A percentile compares a stretch with the other conserved stretches of the same genome.
Conservation (phyloP, 2,329 filamentous ascomycete species). For the Neofusicoccum laricinum region DNA sequence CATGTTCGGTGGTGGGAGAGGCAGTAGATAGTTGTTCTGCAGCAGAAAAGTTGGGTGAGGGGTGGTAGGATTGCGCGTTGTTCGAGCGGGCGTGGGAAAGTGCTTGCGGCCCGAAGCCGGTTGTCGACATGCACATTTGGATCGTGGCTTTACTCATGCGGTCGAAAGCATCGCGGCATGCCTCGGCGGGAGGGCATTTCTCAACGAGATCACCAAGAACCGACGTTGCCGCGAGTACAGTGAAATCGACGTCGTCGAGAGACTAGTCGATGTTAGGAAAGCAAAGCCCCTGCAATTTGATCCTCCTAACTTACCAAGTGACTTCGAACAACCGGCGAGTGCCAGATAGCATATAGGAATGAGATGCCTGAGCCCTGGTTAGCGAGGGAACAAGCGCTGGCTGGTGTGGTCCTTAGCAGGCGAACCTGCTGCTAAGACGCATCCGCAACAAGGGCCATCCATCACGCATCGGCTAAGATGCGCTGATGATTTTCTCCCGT, state of each 20-base stretch:
- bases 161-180: slow-evolving; percentile 91
- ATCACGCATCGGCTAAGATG: neutral
- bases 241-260: slow-evolving; percentile 97
- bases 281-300: neutral
- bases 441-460: neutral
- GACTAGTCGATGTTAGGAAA: slow-evolving; percentile 44
- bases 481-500: neutral
- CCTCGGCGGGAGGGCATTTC: slow-evolving; percentile 92
- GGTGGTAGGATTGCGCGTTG: neutral
- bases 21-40: neutral
- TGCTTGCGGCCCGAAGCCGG: slow-evolving; percentile 64
- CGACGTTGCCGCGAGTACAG: slow-evolving; percentile 86
- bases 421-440: neutral
- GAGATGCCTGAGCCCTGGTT: slow-evolving; percentile 60
- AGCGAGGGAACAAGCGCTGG: neutral
- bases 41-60: slow-evolving; percentile 1
- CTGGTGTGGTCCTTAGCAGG: neutral
- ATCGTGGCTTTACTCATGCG: slow-evolving; percentile 93
- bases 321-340: slow-evolving; percentile 83
- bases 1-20: slow-evolving; percentile 1
- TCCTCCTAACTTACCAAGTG: slow-evolving; percentile 63
- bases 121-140: slow-evolving; percentile 87
- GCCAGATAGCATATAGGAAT: slow-evolving; percentile 96
- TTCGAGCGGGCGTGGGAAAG: neutral
- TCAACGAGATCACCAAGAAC: slow-evolving; percentile 89